Evolutionary conservation across 495 filamentous ascomycete species (phyloP), one percentile per base, ranked within the genome.

Genomic region (Penicillium coprophilum): DNA sequence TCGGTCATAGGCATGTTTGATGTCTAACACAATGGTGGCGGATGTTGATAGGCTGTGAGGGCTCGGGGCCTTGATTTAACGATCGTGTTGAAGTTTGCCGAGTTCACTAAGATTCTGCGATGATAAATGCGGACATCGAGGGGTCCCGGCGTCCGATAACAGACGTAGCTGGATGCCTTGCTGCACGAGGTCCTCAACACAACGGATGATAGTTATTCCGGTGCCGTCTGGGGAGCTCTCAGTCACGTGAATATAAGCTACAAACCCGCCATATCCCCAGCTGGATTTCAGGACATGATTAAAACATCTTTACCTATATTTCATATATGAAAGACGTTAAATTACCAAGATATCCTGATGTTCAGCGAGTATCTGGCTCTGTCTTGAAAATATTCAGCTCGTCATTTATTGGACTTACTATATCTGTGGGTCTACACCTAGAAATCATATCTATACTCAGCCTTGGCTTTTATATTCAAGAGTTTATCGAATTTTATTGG

Each of bases 1-100:
- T 77, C 76, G 19, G 66, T 70, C 64, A 66, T 61, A 10, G 67
- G 55, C 60, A 68, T 68, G 50, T 57, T 61, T 27, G 24, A 27
- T 27, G 24, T 6, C 50, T 51, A 32, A 55, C 36, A 39, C 21
- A 23, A 40, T 24, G 21, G 17, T 24, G 11, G 17, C 23, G 12
- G 17, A 19, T 49, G 46, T 23, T 49, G n/a, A 7, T 34, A 15
- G 19, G 46, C 3, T 19, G 30, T 6, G n/a, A 4, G 46, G 30
- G 7, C 0, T 6, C 3, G 5, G 24, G 6, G 45, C 21, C 4
- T 36, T 23, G 15, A 24, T 17, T 4, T 11, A 27, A 15, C 10
- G 17, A 24, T 11, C 5, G 19, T n/a, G 13, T 11, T 31, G 7
- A 9, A 7, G 31, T n/a, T 20, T 15, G 15, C 4, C 9, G 19